phyloP scores from a whole-genome alignment of 345 rosid species.

The Gossypium ekmanianum region DNA sequence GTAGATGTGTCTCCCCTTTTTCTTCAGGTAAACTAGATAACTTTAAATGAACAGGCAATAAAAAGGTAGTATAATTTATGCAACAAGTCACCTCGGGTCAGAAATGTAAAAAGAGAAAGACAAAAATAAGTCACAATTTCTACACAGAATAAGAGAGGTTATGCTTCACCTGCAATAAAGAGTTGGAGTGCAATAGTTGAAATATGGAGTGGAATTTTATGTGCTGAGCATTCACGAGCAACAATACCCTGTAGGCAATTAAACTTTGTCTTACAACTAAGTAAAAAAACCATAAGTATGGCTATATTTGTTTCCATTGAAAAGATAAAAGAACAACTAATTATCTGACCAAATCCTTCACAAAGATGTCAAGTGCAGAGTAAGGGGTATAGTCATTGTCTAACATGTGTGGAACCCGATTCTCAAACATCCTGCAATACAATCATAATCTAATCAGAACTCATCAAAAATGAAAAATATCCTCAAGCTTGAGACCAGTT shows the following conservation, averaged over 20 bases:
- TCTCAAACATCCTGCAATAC: slow-evolving; percentile 89
- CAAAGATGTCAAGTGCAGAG: slow-evolving; percentile 94
- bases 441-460: slow-evolving; percentile 11
- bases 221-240: slow-evolving; percentile 60
- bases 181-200: slow-evolving; percentile 79
- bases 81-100: not conserved
- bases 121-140: not conserved
- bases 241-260: slow-evolving; percentile 75
- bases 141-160: slow-evolving; percentile 9
- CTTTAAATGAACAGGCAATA: not conserved
- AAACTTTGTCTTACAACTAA: slow-evolving; percentile 4
- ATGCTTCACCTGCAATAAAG: slow-evolving; percentile 64
- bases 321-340: slow-evolving; percentile 3
- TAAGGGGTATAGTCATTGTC: slow-evolving; percentile 88
- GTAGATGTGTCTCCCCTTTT: not conserved
- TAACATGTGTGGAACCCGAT: slow-evolving; percentile 96
- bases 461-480: not conserved
- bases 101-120: slow-evolving; percentile 5
- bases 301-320: slow-evolving; percentile 2
- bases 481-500: not conserved
- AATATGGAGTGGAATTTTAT: slow-evolving; percentile 75
- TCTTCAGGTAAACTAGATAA: not conserved
- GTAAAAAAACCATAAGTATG: not conserved
- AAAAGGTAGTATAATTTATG: not conserved
- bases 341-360: slow-evolving; percentile 84